Conservation (phyloP, 179 eudicot genomes). For the Beta lomatogona region DNA sequence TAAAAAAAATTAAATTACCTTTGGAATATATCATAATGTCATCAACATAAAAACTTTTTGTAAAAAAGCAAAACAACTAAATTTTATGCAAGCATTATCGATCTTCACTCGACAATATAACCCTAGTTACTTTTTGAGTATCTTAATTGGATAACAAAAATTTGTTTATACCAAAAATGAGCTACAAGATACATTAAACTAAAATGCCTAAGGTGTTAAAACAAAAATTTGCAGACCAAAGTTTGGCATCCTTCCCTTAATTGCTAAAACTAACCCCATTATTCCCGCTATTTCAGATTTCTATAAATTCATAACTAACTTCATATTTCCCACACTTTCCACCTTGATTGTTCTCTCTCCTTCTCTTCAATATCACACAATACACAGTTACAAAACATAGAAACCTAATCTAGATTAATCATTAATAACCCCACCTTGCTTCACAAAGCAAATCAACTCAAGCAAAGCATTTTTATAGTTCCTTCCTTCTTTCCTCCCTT, state of each 20-base stretch:
- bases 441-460: slow-evolving; percentile 10
- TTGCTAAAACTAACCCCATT: neutral
- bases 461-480: slow-evolving; percentile 10
- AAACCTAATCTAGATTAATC: neutral
- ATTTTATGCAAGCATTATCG: too few species aligned
- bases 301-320: neutral
- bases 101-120: too few species aligned
- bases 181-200: too few species aligned
- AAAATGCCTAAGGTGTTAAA: neutral
- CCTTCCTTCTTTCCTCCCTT: neutral
- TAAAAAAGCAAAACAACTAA: too few species aligned
- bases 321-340: neutral
- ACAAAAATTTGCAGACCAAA: neutral
- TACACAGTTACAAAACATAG: neutral
- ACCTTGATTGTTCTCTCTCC: neutral
- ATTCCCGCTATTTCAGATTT: slow-evolving; percentile 4
- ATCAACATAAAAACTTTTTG: too few species aligned
- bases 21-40: too few species aligned
- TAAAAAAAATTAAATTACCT: too few species aligned
- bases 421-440: neutral
- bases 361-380: neutral
- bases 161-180: too few species aligned
- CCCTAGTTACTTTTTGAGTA: too few species aligned
- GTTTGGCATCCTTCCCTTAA: neutral
- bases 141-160: too few species aligned